phyloP scores from a whole-genome alignment of 139 green algal genomes.

The Chlamydomonas incerta region DNA sequence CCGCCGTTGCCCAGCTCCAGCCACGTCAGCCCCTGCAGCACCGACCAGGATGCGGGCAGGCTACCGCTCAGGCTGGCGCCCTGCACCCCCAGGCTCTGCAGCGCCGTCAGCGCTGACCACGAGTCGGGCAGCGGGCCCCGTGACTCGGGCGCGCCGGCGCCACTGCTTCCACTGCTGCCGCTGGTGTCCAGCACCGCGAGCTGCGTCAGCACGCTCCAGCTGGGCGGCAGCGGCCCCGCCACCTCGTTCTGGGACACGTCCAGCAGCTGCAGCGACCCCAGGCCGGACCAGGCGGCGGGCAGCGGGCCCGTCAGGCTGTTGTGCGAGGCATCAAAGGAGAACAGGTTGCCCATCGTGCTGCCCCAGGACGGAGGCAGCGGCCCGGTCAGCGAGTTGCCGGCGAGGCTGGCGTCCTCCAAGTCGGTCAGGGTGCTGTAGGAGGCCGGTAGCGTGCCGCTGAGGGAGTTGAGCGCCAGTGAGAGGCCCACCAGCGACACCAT shows the following conservation, averaged over 20 bases:
- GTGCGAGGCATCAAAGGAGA: too few relatives aligned
- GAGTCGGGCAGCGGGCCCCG: constrained; percentile 7
- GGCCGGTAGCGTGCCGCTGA: too few relatives aligned
- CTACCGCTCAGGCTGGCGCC: neutral
- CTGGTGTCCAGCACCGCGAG: neutral
- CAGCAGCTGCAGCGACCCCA: neutral
- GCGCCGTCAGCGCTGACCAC: neutral
- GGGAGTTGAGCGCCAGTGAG: too few relatives aligned
- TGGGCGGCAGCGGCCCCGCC: too few relatives aligned
- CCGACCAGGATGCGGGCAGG: constrained; percentile 32
- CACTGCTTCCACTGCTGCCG: neutral
- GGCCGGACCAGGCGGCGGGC: neutral
- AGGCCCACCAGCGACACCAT: too few relatives aligned
- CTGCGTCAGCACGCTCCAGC: neutral
- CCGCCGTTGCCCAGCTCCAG: neutral
- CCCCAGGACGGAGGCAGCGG: too few relatives aligned
- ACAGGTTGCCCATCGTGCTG: too few relatives aligned
- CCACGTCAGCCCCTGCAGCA: neutral
- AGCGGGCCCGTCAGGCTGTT: neutral
- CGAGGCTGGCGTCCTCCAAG: too few relatives aligned
- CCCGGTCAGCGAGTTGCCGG: too few relatives aligned
- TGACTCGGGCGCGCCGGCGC: neutral
- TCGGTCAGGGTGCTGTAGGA: too few relatives aligned
- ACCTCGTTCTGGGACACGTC: neutral
- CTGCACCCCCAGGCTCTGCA: neutral